phyloP scores from a whole-genome alignment of 495 filamentous ascomycete genomes.

The Paragyromitra xinjiangensis region DNA sequence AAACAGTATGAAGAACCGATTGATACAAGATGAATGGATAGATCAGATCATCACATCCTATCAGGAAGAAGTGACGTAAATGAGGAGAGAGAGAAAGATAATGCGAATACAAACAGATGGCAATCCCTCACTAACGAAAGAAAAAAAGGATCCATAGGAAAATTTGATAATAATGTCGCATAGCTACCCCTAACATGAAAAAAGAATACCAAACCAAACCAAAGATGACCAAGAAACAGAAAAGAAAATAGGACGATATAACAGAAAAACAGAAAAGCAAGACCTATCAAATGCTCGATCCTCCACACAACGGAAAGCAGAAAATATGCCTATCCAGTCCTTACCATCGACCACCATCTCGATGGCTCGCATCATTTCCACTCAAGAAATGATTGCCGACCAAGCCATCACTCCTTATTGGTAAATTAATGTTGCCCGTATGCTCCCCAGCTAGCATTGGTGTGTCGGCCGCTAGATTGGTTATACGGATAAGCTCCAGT shows the following conservation, averaged over 20 bases:
- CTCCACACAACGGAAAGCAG: slow-evolving; percentile 30
- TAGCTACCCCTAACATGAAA: slow-evolving; percentile 42
- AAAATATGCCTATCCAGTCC: slow-evolving; percentile 39
- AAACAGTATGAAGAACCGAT: slow-evolving; percentile 48
- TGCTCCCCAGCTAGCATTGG: slow-evolving; percentile 37
- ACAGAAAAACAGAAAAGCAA: slow-evolving; percentile 40
- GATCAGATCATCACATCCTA: slow-evolving; percentile 38
- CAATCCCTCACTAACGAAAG: slow-evolving; percentile 44
- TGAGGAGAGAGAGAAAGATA: slow-evolving; percentile 29
- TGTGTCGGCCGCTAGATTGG: slow-evolving; percentile 45
- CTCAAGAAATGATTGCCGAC: slow-evolving; percentile 22
- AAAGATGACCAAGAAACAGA: slow-evolving; percentile 53
- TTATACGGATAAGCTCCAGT: slow-evolving; percentile 52
- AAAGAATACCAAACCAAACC: slow-evolving; percentile 53
- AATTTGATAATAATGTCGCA: slow-evolving; percentile 46
- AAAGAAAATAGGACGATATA: slow-evolving; percentile 39
- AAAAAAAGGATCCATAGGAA: slow-evolving; percentile 57
- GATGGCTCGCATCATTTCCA: slow-evolving; percentile 11
- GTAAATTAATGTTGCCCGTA: slow-evolving; percentile 46
- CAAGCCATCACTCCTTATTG: slow-evolving; percentile 10
- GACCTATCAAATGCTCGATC: slow-evolving; percentile 28
- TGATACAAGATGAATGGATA: slow-evolving; percentile 46
- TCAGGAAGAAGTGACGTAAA: slow-evolving; percentile 45
- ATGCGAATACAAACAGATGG: slow-evolving; percentile 43
- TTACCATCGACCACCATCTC: slow-evolving; percentile 18